Evolutionary conservation across 2,329 filamentous ascomycete genomes (phyloP).

Genomic region (Penicillium sp.): DNA sequence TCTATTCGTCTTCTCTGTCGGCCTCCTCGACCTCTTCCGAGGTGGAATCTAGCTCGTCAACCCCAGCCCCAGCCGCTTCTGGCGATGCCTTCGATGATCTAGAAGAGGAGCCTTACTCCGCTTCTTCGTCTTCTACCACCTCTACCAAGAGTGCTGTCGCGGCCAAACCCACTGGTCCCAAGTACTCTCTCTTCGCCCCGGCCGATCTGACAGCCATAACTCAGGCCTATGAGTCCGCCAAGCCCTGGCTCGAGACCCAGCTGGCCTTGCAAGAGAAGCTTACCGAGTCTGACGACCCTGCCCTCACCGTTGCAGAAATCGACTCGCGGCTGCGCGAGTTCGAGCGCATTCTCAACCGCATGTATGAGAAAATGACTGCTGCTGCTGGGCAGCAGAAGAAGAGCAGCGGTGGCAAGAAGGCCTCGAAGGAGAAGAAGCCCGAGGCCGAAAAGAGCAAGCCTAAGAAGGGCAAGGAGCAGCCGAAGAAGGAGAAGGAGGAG

Average conservation of each 20-base stretch:
- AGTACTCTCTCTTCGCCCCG: slow-evolving; percentile 65
- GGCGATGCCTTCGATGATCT: slow-evolving; percentile 65
- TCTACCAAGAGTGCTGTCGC: slow-evolving; percentile 35
- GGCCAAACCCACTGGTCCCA: slow-evolving; percentile 45
- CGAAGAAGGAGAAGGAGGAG: slow-evolving; percentile 25
- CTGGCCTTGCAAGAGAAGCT: slow-evolving; percentile 68
- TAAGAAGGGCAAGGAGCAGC: slow-evolving; percentile 15
- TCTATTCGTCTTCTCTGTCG: slow-evolving; percentile 54
- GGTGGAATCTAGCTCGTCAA: slow-evolving; percentile 47
- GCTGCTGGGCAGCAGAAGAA: slow-evolving; percentile 28
- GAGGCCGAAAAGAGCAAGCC: slow-evolving; percentile 29
- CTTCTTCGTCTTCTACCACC: slow-evolving; percentile 36
- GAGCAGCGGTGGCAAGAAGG: slow-evolving; percentile 24
- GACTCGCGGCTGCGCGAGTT: slow-evolving; percentile 66
- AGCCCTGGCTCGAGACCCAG: slow-evolving; percentile 72
- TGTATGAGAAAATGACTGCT: slow-evolving; percentile 48
- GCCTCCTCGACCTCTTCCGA: slow-evolving; percentile 37
- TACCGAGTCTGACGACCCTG: slow-evolving; percentile 66
- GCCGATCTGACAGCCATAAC: slow-evolving; percentile 67
- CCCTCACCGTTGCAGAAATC: slow-evolving; percentile 69
- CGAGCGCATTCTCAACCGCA: slow-evolving; percentile 47
- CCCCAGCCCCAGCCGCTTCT: slow-evolving; percentile 30
- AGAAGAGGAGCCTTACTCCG: slow-evolving; percentile 62
- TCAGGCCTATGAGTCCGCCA: slow-evolving; percentile 58
- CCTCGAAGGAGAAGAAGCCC: slow-evolving; percentile 30